Base-by-base conservation (phyloP, 768 basidiomycete species). In the Collybia mongolica region DNA sequence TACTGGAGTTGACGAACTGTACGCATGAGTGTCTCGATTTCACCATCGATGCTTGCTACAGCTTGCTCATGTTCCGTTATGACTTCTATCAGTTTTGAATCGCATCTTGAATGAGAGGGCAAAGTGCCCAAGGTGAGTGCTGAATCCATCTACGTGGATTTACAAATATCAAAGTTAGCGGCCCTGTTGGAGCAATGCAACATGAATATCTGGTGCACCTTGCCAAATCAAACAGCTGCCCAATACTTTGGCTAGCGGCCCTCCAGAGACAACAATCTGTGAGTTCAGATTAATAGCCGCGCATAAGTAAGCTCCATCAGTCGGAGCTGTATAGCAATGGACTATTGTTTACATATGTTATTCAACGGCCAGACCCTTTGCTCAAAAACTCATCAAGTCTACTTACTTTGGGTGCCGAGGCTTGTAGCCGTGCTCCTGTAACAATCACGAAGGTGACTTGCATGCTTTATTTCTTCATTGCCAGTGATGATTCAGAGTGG, bases 401-500 rank as follows among this genome's bases (percentile, higher is more conserved):
- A 5, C 26, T 28, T 28, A n/a, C n/a, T n/a, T n/a, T n/a, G n/a
- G n/a, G n/a, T n/a, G n/a, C n/a, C n/a, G n/a, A n/a, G n/a, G n/a
- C n/a, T n/a, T n/a, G n/a, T n/a, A n/a, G n/a, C n/a, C n/a, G n/a
- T 32, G 14, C 11, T 32, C 32, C 11, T 9, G 32, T 3, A 14
- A 32, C 11, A 14, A 41, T 20, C 17, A 39, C 23, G 14, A 41
- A 37, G 35, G 22, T 41, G 52, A 54, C 57, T 18, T 48, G 44
- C 4, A 39, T 39, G 17, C 37, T 8, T 12, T 53, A 18, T 11
- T 22, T 36, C 43, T 15, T 44, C 17, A 38, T 36, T 45, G 48
- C 56, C 58, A 26, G 65, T 66, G 90, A 93, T 92, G 88, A 93
- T 81, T 88, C 85, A 88, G 90, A 93, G 90, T 93, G 90, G 90